phyloP scores from a whole-genome alignment of 768 basidiomycete species.

The Tulasnella sp. region DNA sequence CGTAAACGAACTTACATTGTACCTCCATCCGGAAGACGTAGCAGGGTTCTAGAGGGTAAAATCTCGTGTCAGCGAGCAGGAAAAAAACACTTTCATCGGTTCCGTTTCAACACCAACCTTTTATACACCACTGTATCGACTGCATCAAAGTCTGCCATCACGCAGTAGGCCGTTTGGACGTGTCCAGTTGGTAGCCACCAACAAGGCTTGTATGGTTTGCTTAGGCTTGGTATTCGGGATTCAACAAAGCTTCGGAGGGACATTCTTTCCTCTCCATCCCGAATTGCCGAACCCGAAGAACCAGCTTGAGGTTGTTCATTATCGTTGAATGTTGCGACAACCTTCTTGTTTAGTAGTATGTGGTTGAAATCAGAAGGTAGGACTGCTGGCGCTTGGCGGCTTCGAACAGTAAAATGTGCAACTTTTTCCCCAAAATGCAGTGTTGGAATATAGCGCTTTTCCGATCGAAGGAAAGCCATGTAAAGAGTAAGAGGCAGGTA shows the following conservation, averaged over 20 bases:
- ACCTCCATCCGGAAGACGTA: conserved; percentile 38
- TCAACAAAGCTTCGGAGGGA: conserved; percentile 22
- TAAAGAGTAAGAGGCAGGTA: not conserved
- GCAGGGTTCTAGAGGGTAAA: conserved; percentile 37
- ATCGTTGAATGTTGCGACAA: too few species aligned
- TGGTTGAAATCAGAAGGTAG: not conserved
- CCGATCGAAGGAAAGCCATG: conserved; percentile 7
- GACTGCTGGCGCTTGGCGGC: not conserved
- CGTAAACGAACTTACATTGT: conserved; percentile 27
- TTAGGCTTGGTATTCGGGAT: conserved; percentile 25
- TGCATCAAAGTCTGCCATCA: conserved; percentile 34
- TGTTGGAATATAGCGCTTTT: not conserved
- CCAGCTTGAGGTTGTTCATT: conserved; percentile 43
- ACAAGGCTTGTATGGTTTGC: conserved; percentile 28
- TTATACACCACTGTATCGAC: conserved; percentile 34
- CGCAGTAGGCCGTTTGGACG: conserved; percentile 35
- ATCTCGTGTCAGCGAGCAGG: conserved; percentile 5
- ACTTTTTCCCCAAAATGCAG: conserved; percentile 5
- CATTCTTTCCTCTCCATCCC: conserved; percentile 12
- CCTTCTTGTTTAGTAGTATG: conserved; percentile 7
- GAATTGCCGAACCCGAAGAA: not conserved
- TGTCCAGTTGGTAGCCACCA: conserved; percentile 38
- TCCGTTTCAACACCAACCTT: conserved; percentile 25
- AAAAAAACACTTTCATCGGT: not conserved
- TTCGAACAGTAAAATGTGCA: conserved; percentile 17